phyloP scores from a whole-genome alignment of 2,329 filamentous ascomycete genomes.

The Calonectria ilicicola region DNA sequence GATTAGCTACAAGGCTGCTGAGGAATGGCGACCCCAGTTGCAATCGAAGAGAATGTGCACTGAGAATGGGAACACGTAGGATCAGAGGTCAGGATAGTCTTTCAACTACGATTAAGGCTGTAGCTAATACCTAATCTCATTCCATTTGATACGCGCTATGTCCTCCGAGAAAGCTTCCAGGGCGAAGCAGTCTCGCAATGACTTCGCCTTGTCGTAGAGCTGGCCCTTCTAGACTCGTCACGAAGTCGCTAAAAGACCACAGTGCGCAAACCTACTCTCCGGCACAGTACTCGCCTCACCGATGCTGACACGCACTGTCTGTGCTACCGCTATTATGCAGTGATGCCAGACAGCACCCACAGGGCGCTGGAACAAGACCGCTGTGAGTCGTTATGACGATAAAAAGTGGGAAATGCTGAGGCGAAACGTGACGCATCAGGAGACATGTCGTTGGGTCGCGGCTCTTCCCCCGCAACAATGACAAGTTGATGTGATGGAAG shows the following conservation, averaged over 20 bases:
- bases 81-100: neutral
- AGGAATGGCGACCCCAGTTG: neutral
- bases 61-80: neutral
- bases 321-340: neutral
- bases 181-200: neutral
- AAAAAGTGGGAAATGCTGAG: conserved; percentile 6
- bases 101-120: neutral
- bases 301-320: neutral
- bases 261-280: neutral
- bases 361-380: neutral
- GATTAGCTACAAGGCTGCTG: neutral
- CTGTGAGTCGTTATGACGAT: neutral
- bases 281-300: neutral
- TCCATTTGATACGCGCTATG: conserved; percentile 3
- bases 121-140: neutral
- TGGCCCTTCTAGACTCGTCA: conserved; percentile 33
- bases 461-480: conserved; percentile 17
- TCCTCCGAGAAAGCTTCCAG: neutral
- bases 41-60: neutral
- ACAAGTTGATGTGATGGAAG: neutral
- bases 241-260: conserved; percentile 18
- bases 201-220: neutral
- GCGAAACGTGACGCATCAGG: conserved; percentile 5
- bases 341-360: neutral
- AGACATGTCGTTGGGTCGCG: conserved; percentile 15